Evolutionary conservation across 2,329 filamentous ascomycete genomes (phyloP).

Genomic region (Xylariaceae sp.): DNA sequence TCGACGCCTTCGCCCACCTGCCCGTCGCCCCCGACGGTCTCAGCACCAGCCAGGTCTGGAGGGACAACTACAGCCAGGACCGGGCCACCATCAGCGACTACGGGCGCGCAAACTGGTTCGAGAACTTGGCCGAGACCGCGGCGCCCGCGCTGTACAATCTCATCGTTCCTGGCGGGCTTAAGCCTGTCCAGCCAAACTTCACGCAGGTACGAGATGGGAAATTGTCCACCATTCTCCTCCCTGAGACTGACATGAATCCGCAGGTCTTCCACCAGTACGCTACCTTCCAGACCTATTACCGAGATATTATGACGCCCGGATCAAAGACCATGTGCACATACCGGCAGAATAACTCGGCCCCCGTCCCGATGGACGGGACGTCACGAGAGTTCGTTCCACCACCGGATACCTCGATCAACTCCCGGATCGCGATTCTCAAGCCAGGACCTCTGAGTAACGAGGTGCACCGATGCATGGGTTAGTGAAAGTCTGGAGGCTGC

Average conservation of each 20-base stretch:
- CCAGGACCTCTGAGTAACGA: constrained; percentile 10
- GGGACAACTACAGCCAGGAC: constrained; percentile 16
- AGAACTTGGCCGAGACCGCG: constrained; percentile 24
- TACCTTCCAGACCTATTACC: background rate
- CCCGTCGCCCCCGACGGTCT: constrained; percentile 12
- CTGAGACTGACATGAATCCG: background rate
- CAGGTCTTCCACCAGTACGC: constrained; percentile 1
- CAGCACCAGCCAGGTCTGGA: constrained; percentile 14
- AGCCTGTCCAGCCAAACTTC: constrained; percentile 18
- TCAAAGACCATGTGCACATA: background rate
- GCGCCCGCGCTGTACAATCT: constrained; percentile 22
- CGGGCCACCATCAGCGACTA: constrained; percentile 14
- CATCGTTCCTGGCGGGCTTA: constrained; percentile 22
- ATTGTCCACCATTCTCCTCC: background rate
- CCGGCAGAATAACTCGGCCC: background rate
- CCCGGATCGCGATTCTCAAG: no score
- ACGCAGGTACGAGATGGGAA: constrained; percentile 8
- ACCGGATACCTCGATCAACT: no score
- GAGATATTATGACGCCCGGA: background rate
- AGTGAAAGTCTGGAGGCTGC: background rate
- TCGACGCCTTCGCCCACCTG: constrained; percentile 8
- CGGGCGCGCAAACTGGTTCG: constrained; percentile 14
- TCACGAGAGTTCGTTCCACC: no score
- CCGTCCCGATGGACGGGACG: background rate
- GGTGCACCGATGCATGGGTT: background rate